A percentile compares a stretch with the other conserved stretches of the same genome.
Conservation (phyloP, 352 stramenopile species). For the Albugo candida region DNA sequence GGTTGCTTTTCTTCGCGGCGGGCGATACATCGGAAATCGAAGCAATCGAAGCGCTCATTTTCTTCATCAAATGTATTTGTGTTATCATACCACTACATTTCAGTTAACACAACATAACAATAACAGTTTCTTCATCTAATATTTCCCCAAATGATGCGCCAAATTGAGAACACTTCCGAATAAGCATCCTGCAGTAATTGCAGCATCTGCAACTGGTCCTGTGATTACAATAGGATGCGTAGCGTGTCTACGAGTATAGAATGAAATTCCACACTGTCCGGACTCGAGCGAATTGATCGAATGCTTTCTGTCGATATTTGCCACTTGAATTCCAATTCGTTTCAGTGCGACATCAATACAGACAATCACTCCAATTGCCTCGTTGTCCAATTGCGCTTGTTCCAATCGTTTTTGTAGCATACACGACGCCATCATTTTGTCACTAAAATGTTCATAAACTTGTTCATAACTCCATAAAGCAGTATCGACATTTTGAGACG, state of each 20-base stretch:
- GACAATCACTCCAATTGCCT: slow-evolving; percentile 24
- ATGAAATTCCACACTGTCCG: slow-evolving; percentile 53
- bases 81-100: too few species aligned
- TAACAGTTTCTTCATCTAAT: too few species aligned
- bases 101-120: too few species aligned
- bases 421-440: neutral
- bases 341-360: slow-evolving; percentile 16
- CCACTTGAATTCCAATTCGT: slow-evolving; percentile 28
- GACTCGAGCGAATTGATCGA: slow-evolving; percentile 40
- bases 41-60: too few species aligned
- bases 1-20: too few species aligned
- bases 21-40: too few species aligned
- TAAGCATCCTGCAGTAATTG: slow-evolving; percentile 55
- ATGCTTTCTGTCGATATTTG: slow-evolving; percentile 15
- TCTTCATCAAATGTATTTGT: too few species aligned
- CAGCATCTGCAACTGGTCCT: slow-evolving; percentile 50
- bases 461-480: neutral
- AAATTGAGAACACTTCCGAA: slow-evolving; percentile 60
- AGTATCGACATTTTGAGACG: neutral
- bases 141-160: slow-evolving; percentile 34
- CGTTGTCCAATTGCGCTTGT: neutral
- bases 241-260: slow-evolving; percentile 57
- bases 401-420: neutral
- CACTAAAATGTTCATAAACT: neutral
- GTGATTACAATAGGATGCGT: slow-evolving; percentile 57